Base-by-base conservation (phyloP, 371 early-diverging fungal species). In the Batrachochytrium dendrobatidis region DNA sequence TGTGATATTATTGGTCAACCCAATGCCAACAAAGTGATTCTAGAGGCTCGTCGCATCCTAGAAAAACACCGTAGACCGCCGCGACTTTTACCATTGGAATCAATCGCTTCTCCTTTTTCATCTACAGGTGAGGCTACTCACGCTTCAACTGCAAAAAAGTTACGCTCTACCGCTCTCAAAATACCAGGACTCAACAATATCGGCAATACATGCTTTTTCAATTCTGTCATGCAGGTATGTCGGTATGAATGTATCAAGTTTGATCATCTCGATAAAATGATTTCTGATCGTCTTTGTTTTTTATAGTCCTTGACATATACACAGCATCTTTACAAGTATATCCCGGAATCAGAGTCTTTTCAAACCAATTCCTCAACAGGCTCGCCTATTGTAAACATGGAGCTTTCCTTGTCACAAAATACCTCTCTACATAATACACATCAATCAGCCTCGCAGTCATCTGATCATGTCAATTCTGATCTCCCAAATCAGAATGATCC, bases 161-260 rank as follows among this genome's bases (percentile, higher is more conserved):
- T 39, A 28, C 33, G 26, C 18, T 48, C 43, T 34, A 35, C 30
- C 8, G 49, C 28, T 28, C 29, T 58, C 1, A 32, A 53, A 17
- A 48, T 60, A 2, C 68, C 72, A 1, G 75, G 75, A 1, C 60
- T 75, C 10, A 34, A 32, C 18, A 74, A 71, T 52, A 55, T 74
- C 44, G 75, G 75, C 29, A 74, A 74, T 50, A 72, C 75, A 8
- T 75, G 75, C 59, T 75, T 75, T 55, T 75, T 75, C 62, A 75
- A 75, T 52, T 63, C 66, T 8, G 68, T 66, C 28, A 66, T 72
- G 68, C 75, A 71, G 68, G 66, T 62, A 33, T 26, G 46, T 3
- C n/a, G 28, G 26, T 4, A 43, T 20, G 34, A n/a, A 43, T 34
- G 32, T 55, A 7, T 52, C 10, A 7, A 20, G n/a, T 49, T 20